A percentile compares a stretch with the other conserved stretches of the same genome.
Evolutionary conservation across 2,329 filamentous ascomycete species (phyloP).

Genomic region (Monosporascus sp.): DNA sequence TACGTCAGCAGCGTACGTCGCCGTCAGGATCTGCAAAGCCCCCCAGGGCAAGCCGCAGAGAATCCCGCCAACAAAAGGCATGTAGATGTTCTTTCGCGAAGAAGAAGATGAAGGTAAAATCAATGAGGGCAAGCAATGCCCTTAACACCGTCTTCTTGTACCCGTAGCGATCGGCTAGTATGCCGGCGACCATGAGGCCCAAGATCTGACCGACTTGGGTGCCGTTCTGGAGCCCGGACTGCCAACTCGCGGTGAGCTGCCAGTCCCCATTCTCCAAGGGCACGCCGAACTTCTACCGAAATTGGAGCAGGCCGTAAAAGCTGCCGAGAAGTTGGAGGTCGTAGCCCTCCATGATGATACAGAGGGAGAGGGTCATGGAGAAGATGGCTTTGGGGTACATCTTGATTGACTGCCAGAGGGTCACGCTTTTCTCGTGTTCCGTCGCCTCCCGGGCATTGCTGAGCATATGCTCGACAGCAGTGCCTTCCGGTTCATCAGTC

Average conservation of each 20-base stretch:
- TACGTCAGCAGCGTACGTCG: slow-evolving; percentile 25
- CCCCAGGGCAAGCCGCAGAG: slow-evolving; percentile 30
- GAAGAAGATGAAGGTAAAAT: slow-evolving; percentile 34
- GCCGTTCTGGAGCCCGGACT: slow-evolving; percentile 35
- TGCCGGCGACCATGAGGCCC: slow-evolving; percentile 35
- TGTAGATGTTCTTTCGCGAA: slow-evolving; percentile 27
- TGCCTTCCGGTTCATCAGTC: too few relatives aligned
- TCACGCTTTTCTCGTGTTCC: slow-evolving; percentile 9
- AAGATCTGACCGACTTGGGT: slow-evolving; percentile 35
- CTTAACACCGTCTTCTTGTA: slow-evolving; percentile 33
- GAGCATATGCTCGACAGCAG: too few relatives aligned
- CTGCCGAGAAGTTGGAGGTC: slow-evolving; percentile 26
- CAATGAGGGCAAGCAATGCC: slow-evolving; percentile 25
- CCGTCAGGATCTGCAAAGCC: slow-evolving; percentile 20
- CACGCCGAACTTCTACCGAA: neutral
- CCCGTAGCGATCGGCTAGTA: slow-evolving; percentile 30
- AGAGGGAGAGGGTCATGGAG: slow-evolving; percentile 16
- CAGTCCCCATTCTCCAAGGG: slow-evolving; percentile 27
- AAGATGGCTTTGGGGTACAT: slow-evolving; percentile 11
- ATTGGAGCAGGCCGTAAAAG: slow-evolving; percentile 12
- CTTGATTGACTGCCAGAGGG: slow-evolving; percentile 2
- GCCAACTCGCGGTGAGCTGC: slow-evolving; percentile 37
- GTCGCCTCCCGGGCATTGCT: neutral
- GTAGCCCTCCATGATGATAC: slow-evolving; percentile 22
- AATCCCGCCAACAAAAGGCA: slow-evolving; percentile 30